phyloP scores from a whole-genome alignment of 1,139 yeast species.

The Debaryomyces psychrophilus region DNA sequence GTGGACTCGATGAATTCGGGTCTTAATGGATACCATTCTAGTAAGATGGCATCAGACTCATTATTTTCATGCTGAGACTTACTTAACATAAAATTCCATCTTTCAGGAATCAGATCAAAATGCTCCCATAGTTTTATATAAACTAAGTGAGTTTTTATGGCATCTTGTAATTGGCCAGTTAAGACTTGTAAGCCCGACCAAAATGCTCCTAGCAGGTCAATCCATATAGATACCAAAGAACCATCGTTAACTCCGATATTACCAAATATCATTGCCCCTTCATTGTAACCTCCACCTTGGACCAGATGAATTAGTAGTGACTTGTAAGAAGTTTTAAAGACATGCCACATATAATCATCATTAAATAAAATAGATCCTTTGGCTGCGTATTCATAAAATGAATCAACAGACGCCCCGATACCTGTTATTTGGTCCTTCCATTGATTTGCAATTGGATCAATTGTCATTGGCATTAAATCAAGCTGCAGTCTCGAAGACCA shows the following conservation, averaged over 20 bases:
- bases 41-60: constrained; percentile 39
- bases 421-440: constrained; percentile 74
- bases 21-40: constrained; percentile 91
- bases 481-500: constrained; percentile 69
- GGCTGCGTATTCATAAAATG: constrained; percentile 86
- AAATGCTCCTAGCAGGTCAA: constrained; percentile 85
- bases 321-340: constrained; percentile 62
- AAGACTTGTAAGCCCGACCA: constrained; percentile 85
- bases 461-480: constrained; percentile 76
- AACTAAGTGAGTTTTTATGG: constrained; percentile 63
- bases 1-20: constrained; percentile 93
- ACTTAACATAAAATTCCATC: constrained; percentile 60
- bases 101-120: constrained; percentile 82
- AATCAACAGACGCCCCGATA: constrained; percentile 91
- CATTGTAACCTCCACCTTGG: constrained; percentile 37
- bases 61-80: constrained; percentile 12
- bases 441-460: constrained; percentile 59
- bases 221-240: constrained; percentile 59
- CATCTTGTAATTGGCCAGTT: constrained; percentile 73
- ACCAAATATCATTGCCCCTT: constrained; percentile 59
- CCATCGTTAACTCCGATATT: constrained; percentile 65
- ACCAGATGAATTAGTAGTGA: constrained; percentile 58
- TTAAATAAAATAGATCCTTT: constrained; percentile 75
- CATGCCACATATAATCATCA: constrained; percentile 59
- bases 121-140: constrained; percentile 79